phyloP scores from a whole-genome alignment of 1,284 basidiomycete species.

The Trametes pubescens region DNA sequence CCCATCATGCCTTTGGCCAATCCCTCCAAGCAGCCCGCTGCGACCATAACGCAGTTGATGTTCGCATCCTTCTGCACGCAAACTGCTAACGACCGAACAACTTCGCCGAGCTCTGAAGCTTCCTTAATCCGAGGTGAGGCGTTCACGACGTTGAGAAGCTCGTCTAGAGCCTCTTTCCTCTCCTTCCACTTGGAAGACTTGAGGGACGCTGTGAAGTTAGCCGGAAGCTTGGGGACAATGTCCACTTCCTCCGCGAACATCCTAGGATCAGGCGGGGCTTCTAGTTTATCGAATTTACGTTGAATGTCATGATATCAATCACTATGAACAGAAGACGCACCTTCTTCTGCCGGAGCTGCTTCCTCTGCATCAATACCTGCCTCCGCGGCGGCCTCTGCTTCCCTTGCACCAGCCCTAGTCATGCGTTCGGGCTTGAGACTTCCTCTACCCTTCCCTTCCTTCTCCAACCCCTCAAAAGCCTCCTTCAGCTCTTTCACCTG shows the following conservation, averaged over 20 bases:
- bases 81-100: slow-evolving; percentile 80
- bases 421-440: slow-evolving; percentile 80
- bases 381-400: slow-evolving; percentile 63
- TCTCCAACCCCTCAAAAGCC: slow-evolving; percentile 86
- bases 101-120: slow-evolving; percentile 74
- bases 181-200: slow-evolving; percentile 99
- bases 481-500: slow-evolving; percentile 97
- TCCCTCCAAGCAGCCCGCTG: slow-evolving; percentile 87
- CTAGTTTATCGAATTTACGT: slow-evolving; percentile 38
- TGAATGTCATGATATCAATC: neutral
- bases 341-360: slow-evolving; percentile 48
- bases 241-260: slow-evolving; percentile 88
- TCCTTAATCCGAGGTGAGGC: slow-evolving; percentile 84
- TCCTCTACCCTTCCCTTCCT: slow-evolving; percentile 85
- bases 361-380: slow-evolving; percentile 52
- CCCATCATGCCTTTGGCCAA: slow-evolving; percentile 85
- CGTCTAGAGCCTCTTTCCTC: slow-evolving; percentile 91
- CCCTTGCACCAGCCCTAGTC: slow-evolving; percentile 83
- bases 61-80: slow-evolving; percentile 93
- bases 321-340: slow-evolving; percentile 32
- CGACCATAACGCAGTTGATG: slow-evolving; percentile 93
- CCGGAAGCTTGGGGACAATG: slow-evolving; percentile 78
- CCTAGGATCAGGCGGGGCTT: slow-evolving; percentile 78
- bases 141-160: slow-evolving; percentile 78
- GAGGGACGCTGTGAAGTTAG: slow-evolving; percentile 77